These are phyloP conservation scores for Paraconiothyrium brasiliense DNA, from an alignment of 2,329 filamentous ascomycete genomes.

Conservation along the genomic window DNA sequence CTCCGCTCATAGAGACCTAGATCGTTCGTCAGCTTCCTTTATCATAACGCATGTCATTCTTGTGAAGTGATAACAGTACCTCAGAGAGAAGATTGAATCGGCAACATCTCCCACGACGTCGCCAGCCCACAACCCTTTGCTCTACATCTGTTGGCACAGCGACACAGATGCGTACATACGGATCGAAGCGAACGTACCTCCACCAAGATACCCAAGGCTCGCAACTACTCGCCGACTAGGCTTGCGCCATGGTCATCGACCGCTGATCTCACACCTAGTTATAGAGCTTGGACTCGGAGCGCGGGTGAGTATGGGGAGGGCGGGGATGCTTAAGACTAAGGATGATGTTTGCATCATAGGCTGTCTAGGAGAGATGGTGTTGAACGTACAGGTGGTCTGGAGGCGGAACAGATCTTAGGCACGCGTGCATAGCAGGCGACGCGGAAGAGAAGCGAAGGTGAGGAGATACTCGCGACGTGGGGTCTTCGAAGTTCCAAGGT, in stretches of 20 bases:
- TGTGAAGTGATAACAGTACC: not conserved
- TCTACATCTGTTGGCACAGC: slow-evolving; percentile 7
- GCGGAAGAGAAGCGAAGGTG: too few species aligned
- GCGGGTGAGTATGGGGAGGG: slow-evolving; percentile 6
- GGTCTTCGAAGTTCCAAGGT: too few species aligned
- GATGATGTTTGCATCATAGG: slow-evolving; percentile 12
- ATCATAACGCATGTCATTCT: not conserved
- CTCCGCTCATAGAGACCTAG: not conserved
- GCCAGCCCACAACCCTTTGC: slow-evolving; percentile 3
- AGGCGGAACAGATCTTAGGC: too few species aligned
- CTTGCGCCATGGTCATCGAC: slow-evolving; percentile 15
- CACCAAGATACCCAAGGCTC: slow-evolving; percentile 15
- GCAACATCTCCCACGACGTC: slow-evolving; percentile 8
- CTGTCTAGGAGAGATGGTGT: not conserved
- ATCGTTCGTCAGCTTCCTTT: not conserved
- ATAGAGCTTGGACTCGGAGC: slow-evolving; percentile 15
- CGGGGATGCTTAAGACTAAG: slow-evolving; percentile 12
- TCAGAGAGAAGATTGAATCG: slow-evolving; percentile 15
- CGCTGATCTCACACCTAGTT: slow-evolving; percentile 14
- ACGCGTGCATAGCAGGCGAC: too few species aligned
- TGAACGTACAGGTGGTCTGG: not conserved
- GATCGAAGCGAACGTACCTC: slow-evolving; percentile 6
- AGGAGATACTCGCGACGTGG: too few species aligned
- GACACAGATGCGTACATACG: slow-evolving; percentile 12
- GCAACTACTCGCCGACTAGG: slow-evolving; percentile 14